Conservation (phyloP, 768 basidiomycete genomes). For the Macrolepiota fuliginosa region DNA sequence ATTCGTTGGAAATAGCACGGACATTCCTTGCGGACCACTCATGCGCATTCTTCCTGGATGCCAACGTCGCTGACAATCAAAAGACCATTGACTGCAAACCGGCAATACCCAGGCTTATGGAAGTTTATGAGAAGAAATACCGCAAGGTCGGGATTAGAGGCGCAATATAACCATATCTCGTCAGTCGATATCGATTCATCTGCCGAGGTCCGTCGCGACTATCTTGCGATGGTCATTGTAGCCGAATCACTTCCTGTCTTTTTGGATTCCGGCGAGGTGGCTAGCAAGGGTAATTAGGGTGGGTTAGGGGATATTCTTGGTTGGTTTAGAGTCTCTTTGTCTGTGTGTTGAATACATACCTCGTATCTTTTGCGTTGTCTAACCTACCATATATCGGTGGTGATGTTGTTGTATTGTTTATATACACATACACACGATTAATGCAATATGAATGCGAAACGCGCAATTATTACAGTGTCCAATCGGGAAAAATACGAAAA, state of each 20-base stretch:
- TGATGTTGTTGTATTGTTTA: neutral
- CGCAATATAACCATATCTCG: slow-evolving; percentile 58
- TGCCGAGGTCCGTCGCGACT: neutral
- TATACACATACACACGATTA: neutral
- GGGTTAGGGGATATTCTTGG: neutral
- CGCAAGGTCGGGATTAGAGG: slow-evolving; percentile 89
- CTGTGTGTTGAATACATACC: neutral
- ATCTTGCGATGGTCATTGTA: no score
- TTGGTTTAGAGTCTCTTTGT: neutral
- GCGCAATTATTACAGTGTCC: no score
- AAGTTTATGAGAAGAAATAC: slow-evolving; percentile 77
- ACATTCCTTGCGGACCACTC: slow-evolving; percentile 71
- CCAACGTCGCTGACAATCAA: slow-evolving; percentile 55
- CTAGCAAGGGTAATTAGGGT: no score
- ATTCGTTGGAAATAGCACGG: slow-evolving; percentile 56
- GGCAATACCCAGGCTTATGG: slow-evolving; percentile 51
- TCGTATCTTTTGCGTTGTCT: neutral
- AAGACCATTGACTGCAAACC: slow-evolving; percentile 74
- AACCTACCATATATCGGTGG: neutral
- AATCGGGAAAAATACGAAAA: neutral
- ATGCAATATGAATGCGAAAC: neutral
- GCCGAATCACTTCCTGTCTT: no score
- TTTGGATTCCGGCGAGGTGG: no score
- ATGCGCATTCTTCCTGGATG: slow-evolving; percentile 65
- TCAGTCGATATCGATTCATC: slow-evolving; percentile 9